These are phyloP conservation scores for Lolium rigidum DNA, from an alignment of 176 grass and related monocot genomes.

Conservation along the genomic window DNA sequence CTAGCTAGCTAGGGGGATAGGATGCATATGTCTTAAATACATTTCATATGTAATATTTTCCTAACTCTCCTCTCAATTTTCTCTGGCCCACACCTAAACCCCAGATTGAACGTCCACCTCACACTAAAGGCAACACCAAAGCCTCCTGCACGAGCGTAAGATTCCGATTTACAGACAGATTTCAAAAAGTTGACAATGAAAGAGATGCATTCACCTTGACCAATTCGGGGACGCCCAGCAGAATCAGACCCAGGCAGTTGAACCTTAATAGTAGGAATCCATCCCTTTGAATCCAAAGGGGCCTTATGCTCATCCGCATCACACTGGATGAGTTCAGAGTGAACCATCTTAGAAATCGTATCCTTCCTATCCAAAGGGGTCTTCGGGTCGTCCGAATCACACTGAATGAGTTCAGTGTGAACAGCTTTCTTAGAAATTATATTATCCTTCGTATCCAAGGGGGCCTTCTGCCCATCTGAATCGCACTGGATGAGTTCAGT, in stretches of 20 bases:
- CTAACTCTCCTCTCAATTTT: background rate
- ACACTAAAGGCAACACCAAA: background rate
- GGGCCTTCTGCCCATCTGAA: too few species aligned
- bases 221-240: slow-evolving; percentile 26
- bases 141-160: background rate
- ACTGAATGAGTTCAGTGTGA: background rate
- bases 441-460: background rate
- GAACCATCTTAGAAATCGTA: slow-evolving; percentile 9
- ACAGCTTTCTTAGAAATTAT: background rate
- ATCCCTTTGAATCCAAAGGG: background rate
- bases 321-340: background rate
- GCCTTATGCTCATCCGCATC: background rate
- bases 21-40: background rate
- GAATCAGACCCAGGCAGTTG: background rate
- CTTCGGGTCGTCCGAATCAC: background rate
- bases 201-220: slow-evolving; percentile 40
- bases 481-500: background rate
- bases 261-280: slow-evolving; percentile 9
- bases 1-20: too few species aligned
- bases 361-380: background rate
- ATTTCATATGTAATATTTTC: background rate
- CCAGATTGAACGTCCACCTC: background rate
- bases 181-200: slow-evolving; percentile 9
- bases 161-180: slow-evolving; percentile 2
- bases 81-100: slow-evolving; percentile 2